These are phyloP conservation scores for Dalbergia cultrata DNA, from an alignment of 306 rosid genomes.

Conservation along the genomic window DNA sequence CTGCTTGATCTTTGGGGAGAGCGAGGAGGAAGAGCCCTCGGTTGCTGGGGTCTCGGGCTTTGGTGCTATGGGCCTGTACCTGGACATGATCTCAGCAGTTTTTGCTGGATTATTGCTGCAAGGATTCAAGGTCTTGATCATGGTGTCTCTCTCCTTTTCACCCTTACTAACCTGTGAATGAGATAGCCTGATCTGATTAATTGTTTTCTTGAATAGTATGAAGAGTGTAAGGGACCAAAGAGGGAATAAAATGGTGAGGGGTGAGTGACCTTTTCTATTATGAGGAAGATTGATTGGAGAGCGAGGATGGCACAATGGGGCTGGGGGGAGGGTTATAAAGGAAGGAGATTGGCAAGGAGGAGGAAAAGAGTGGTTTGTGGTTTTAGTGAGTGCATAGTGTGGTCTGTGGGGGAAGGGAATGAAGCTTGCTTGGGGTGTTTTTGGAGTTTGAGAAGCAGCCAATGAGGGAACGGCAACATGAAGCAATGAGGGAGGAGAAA, in stretches of 20 bases:
- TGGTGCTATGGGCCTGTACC: constrained; percentile 81
- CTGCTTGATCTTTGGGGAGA: constrained; percentile 61
- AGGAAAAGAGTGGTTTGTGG: background rate
- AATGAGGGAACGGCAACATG: constrained; percentile 60
- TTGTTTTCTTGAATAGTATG: no score
- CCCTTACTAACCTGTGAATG: no score
- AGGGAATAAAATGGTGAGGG: no score
- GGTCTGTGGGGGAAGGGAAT: background rate
- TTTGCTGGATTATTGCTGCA: constrained; percentile 50
- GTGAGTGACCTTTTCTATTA: no score
- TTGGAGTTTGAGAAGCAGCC: constrained; percentile 30
- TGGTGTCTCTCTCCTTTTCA: constrained; percentile 30
- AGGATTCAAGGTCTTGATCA: constrained; percentile 72
- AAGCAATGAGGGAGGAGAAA: constrained; percentile 44
- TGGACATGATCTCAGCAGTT: constrained; percentile 78
- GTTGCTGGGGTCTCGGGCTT: constrained; percentile 56
- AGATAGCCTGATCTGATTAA: no score
- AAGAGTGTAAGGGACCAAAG: no score
- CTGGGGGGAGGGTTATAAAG: background rate
- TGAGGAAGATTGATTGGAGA: no score
- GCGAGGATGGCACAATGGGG: background rate
- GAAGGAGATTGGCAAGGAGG: background rate
- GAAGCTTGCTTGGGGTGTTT: constrained; percentile 12
- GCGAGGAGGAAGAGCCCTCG: constrained; percentile 43
- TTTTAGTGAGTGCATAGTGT: no score